These are phyloP conservation scores for Phoma sp. DNA, from an alignment of 2,329 filamentous ascomycete genomes.

Conservation along the genomic window DNA sequence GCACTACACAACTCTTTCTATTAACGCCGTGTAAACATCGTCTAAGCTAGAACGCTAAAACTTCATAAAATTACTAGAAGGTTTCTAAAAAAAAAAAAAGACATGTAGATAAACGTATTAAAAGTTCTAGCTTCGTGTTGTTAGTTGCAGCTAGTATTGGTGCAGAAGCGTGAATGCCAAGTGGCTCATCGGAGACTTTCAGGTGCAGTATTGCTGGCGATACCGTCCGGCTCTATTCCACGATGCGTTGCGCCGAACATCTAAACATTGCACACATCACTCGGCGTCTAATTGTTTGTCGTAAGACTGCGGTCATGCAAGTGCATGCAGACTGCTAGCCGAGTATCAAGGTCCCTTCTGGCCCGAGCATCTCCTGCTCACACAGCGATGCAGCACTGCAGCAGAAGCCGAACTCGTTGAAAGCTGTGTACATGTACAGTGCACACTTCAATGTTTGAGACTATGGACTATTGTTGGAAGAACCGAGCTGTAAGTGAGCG, in stretches of 20 bases:
- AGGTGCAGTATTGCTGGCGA: neutral
- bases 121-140: too few relatives aligned
- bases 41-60: too few relatives aligned
- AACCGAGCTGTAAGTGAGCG: too few relatives aligned
- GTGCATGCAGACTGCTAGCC: neutral
- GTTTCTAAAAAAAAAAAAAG: too few relatives aligned
- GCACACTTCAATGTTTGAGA: neutral
- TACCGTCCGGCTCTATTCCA: neutral
- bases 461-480: neutral
- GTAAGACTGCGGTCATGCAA: constrained; percentile 4
- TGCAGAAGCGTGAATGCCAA: too few relatives aligned
- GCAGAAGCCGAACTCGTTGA: neutral
- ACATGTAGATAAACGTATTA: too few relatives aligned
- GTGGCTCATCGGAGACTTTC: too few relatives aligned
- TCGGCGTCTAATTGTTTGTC: neutral
- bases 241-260: neutral
- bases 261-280: neutral
- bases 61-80: too few relatives aligned
- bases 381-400: constrained; percentile 2
- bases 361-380: constrained; percentile 14
- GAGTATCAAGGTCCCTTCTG: constrained; percentile 5
- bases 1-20: too few relatives aligned
- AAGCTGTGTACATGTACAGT: neutral
- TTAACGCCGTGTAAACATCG: too few relatives aligned
- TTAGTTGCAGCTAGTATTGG: too few relatives aligned